Base-by-base conservation (phyloP, 2,329 filamentous ascomycete genomes). In the Pseudogymnoascus sp. region DNA sequence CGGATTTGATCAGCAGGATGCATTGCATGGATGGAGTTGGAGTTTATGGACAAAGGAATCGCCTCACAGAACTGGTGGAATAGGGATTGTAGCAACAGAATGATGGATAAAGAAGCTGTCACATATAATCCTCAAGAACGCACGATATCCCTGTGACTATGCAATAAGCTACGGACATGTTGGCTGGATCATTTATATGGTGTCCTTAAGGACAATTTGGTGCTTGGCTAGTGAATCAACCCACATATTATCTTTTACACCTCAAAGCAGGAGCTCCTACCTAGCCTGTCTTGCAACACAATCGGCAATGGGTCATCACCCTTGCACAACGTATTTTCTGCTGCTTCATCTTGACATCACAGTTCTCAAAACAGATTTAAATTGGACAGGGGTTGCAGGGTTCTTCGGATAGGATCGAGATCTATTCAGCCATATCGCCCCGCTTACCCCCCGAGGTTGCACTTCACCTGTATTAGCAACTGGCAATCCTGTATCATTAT, bases 11-110 rank as follows among this genome's bases (percentile, higher is more conserved):
- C 9, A 14, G n/a, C 47, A 34, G 9, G 14, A 54, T 32, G 47
- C 47, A 34, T 54, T 54, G 47, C 47, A 54, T 32, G 47, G 47
- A n/a, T 43, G 39, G 47, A 18, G 16, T 18, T 32, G 47, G 47
- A 54, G 47, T 54, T 54, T 54, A 54, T 32, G 47, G 47, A 32
- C 28, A 54, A 34, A 34, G 28, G 47, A 34, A 54, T 54, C 47
- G 47, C 47, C 47, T 8, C 47, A 54, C 47, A 32, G 16, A 54
- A 28, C n/a, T 34, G n/a, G 47, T 28, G 32, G 14, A 54, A 32
- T 54, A 28, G 28, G 32, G 28, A 54, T 34, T 54, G 28, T 54
- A 32, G n/a, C 11, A 54, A 54, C 28, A 14, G 47, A 54, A 20
- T 54, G 47, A 54, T 54, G 47, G 32, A 54, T 34, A 16, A 54